Base-by-base conservation (phyloP, 1,284 basidiomycete species). In the Pterulicium gracile region DNA sequence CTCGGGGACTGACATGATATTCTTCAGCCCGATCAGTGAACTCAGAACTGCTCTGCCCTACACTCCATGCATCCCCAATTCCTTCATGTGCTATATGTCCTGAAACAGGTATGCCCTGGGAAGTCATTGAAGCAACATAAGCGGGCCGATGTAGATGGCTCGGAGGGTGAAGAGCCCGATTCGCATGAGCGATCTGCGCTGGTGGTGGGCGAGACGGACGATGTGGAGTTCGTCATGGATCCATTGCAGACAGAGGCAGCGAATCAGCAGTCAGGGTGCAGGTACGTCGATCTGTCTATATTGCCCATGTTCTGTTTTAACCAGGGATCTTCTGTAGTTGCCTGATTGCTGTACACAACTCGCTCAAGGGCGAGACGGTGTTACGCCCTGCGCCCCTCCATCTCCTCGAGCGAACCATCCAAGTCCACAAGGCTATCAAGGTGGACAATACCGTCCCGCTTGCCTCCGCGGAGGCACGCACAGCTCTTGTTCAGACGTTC, bases 401-500 rank as follows among this genome's bases (percentile, higher is more conserved):
- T 58, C 70, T 91, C 48, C 63, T 95, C 20, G 72, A 77, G 1
- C 82, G 84, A 42, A 77, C 80, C 14, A 88, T 93, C 45, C 95
- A 94, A 60, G 78, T 83, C 3, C 70, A 91, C 44, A 89, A 89
- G 61, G 72, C 81, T 27, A 69, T 88, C 41, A 63, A 76, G 3
- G 64, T 70, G 3, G 61, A 69, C 13, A 70, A 72, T 7, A 66
- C 68, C 4, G 68, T 75, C 14, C 66, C 66, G 17, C 58, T 73
- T 23, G 74, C 81, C 52, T 80, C 77, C 49, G 65, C 73, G 41
- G 72, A 77, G 44, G 81, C 81, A 24, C 75, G 85, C 21, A 88
- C 79, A 50, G 70, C 77, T n/a, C 76, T 97, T 1, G 93, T 92
- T 23, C 83, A 90, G 59, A 79, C 86, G 1, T 97, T 97, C 54